phyloP scores from a whole-genome alignment of 106 monocot genomes.

The Dendrobium officinale region DNA sequence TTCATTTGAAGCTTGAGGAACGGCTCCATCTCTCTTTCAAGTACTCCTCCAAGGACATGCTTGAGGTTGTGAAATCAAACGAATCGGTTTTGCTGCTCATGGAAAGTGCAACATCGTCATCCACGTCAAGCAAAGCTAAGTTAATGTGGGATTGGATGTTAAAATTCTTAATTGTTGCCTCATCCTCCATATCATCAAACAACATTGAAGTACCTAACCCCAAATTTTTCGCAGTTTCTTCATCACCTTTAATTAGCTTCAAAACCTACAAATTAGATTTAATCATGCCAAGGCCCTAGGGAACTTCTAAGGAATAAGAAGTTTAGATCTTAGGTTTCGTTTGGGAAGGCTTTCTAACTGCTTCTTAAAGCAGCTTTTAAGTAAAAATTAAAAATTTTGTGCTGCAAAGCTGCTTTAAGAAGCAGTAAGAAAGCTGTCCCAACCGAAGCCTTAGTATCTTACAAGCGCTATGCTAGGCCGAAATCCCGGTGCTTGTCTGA shows the following conservation, averaged over 20 bases:
- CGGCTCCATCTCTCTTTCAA: constrained; percentile 58
- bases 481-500: constrained; percentile 38
- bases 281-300: too few species aligned
- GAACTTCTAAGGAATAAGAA: background rate
- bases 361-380: too few species aligned
- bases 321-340: background rate
- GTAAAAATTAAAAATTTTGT: too few species aligned
- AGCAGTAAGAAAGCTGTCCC: too few species aligned
- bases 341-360: too few species aligned
- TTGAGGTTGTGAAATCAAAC: constrained; percentile 32
- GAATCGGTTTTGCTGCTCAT: constrained; percentile 36
- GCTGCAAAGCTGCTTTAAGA: too few species aligned
- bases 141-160: constrained; percentile 76
- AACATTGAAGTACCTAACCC: constrained; percentile 27
- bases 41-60: constrained; percentile 68
- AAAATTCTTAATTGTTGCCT: constrained; percentile 12
- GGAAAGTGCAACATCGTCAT: constrained; percentile 47
- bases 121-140: constrained; percentile 67
- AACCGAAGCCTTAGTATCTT: constrained; percentile 14
- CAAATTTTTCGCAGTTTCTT: constrained; percentile 28
- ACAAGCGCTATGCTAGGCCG: constrained; percentile 63
- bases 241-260: constrained; percentile 62
- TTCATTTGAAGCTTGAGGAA: constrained; percentile 67
- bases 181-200: constrained; percentile 33
- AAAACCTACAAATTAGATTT: constrained; percentile 22